These are phyloP conservation scores for Aureobasidium sp. DNA, from an alignment of 2,329 filamentous ascomycete genomes.

Conservation along the genomic window DNA sequence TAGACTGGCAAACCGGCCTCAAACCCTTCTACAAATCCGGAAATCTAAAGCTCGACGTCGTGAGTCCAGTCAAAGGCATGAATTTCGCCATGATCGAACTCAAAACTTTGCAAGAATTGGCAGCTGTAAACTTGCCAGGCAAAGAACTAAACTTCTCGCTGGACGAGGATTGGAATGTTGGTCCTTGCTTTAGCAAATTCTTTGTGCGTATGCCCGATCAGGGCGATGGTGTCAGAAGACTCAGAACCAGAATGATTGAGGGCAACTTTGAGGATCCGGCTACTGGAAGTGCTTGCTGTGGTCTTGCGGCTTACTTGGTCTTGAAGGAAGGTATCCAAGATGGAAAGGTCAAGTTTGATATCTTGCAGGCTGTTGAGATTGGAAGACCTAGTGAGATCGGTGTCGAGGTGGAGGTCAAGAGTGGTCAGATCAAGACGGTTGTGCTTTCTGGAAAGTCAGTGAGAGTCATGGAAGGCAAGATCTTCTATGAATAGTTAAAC, in stretches of 20 bases:
- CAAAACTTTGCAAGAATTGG: constrained; percentile 51
- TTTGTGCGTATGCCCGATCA: constrained; percentile 41
- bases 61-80: constrained; percentile 62
- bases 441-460: constrained; percentile 37
- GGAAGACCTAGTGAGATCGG: constrained; percentile 42
- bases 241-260: constrained; percentile 57
- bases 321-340: constrained; percentile 29
- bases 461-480: constrained; percentile 34
- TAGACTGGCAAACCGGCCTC: constrained; percentile 31
- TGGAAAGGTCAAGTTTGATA: constrained; percentile 30
- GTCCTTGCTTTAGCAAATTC: constrained; percentile 51
- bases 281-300: constrained; percentile 44
- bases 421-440: constrained; percentile 32
- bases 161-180: constrained; percentile 44
- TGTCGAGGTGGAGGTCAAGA: constrained; percentile 36
- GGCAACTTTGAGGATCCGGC: constrained; percentile 42
- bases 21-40: not conserved
- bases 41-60: constrained; percentile 23
- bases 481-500: constrained; percentile 16
- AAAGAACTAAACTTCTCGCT: constrained; percentile 30
- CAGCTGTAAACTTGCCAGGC: constrained; percentile 30
- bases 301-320: constrained; percentile 37
- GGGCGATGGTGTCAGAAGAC: constrained; percentile 21
- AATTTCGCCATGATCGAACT: constrained; percentile 61
- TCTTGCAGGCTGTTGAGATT: constrained; percentile 46